Conservation (phyloP, 805 yeast genomes). For the Zygotorulaspora florentina region DNA sequence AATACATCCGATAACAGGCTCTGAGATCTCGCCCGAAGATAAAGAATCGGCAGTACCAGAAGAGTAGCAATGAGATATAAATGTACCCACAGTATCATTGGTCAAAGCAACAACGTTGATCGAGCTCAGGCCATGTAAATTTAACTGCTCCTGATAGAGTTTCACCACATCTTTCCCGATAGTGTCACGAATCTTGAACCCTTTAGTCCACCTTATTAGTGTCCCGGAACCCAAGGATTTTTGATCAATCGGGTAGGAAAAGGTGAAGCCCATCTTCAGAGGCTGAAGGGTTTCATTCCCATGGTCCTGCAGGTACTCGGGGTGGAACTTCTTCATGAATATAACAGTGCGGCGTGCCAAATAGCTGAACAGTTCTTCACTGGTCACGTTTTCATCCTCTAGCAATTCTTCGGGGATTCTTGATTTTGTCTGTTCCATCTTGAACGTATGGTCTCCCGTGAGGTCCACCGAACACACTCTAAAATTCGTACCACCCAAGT, state of each 20-base stretch:
- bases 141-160: constrained; percentile 65
- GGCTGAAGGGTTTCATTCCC: constrained; percentile 27
- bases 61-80: constrained; percentile 81
- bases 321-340: constrained; percentile 67
- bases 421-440: constrained; percentile 67
- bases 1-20: constrained; percentile 82
- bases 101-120: constrained; percentile 82
- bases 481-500: constrained; percentile 94
- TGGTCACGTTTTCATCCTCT: constrained; percentile 47
- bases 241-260: constrained; percentile 89
- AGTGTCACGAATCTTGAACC: constrained; percentile 80
- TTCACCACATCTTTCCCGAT: constrained; percentile 80
- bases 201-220: constrained; percentile 94
- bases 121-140: constrained; percentile 49
- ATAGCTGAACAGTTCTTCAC: constrained; percentile 66
- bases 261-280: constrained; percentile 86
- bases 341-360: constrained; percentile 65
- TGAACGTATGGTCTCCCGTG: constrained; percentile 74
- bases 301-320: constrained; percentile 36
- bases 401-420: constrained; percentile 76
- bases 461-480: constrained; percentile 85
- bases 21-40: constrained; percentile 54
- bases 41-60: constrained; percentile 45
- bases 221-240: constrained; percentile 73
- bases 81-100: constrained; percentile 94